Evolutionary conservation across 1,284 basidiomycete species (phyloP).

Genomic region (Ganoderma multipileum): DNA sequence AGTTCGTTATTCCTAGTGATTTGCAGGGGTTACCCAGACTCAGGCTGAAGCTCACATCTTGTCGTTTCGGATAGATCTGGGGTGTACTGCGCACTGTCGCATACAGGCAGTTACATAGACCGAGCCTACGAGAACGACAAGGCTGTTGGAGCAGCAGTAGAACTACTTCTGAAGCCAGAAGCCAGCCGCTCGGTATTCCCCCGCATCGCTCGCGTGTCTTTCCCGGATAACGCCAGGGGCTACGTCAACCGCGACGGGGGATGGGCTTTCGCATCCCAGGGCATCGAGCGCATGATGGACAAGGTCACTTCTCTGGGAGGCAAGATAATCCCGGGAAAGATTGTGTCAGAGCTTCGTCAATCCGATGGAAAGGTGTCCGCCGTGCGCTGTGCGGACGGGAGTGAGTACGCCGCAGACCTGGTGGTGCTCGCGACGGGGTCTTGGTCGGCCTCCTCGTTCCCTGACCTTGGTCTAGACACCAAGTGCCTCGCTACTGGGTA

Average conservation of each 20-base stretch:
- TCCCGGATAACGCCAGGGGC: conserved; percentile 48
- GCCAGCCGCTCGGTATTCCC: conserved; percentile 56
- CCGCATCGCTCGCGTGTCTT: conserved; percentile 38
- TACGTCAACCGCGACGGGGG: conserved; percentile 85
- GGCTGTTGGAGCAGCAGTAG: conserved; percentile 55
- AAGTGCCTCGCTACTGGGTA: conserved; percentile 76
- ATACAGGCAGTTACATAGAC: conserved; percentile 50
- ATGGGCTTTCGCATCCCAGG: conserved; percentile 85
- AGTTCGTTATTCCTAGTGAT: conserved; percentile 52
- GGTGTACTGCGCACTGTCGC: conserved; percentile 58
- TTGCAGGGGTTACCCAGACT: not conserved
- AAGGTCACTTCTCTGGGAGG: conserved; percentile 69
- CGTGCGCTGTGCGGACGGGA: conserved; percentile 70
- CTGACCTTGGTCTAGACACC: conserved; percentile 56
- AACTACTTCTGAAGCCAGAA: conserved; percentile 45
- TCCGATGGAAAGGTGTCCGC: conserved; percentile 57
- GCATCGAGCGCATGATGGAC: conserved; percentile 62
- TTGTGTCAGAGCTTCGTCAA: conserved; percentile 57
- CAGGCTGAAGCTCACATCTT: not conserved
- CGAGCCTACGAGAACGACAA: conserved; percentile 66
- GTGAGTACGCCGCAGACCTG: conserved; percentile 57
- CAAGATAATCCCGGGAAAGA: conserved; percentile 62
- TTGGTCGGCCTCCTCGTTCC: conserved; percentile 86
- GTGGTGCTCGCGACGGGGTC: conserved; percentile 79
- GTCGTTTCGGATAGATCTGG: conserved; percentile 55